phyloP scores from a whole-genome alignment of 768 basidiomycete genomes.

The Suillus decipiens region DNA sequence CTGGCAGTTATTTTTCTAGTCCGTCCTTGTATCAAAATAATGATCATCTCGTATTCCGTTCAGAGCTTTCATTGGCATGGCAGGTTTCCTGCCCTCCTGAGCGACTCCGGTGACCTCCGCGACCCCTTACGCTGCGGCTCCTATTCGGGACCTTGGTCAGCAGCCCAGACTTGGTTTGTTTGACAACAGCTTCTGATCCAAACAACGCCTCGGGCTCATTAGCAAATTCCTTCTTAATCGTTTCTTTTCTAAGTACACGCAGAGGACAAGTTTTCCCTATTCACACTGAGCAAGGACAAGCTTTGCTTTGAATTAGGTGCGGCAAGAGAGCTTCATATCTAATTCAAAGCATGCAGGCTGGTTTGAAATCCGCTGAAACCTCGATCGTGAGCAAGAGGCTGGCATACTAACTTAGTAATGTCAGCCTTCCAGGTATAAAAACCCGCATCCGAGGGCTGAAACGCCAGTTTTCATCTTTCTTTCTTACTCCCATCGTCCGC shows the following conservation, averaged over 20 bases:
- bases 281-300: not conserved
- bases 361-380: not conserved
- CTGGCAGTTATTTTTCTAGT: too few relatives aligned
- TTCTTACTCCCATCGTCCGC: not conserved
- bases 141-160: too few relatives aligned
- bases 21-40: too few relatives aligned
- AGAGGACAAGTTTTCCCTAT: not conserved
- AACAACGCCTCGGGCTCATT: not conserved
- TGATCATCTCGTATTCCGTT: too few relatives aligned
- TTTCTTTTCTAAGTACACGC: not conserved
- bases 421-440: conserved; percentile 2
- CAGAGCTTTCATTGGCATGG: too few relatives aligned
- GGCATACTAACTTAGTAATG: not conserved
- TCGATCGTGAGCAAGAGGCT: not conserved
- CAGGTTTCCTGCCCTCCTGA: too few relatives aligned
- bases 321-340: too few relatives aligned
- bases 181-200: conserved; percentile 1
- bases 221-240: not conserved
- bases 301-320: not conserved
- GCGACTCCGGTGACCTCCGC: too few relatives aligned
- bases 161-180: not conserved
- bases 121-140: too few relatives aligned
- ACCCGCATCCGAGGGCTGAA: not conserved
- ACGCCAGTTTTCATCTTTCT: not conserved
- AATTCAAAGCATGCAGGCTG: not conserved